Percentiles rank a stretch among this genome's conserved stretches.
Evolutionary conservation across 163 green algal genomes (phyloP).

Genomic region (Scenedesmus sp.): DNA sequence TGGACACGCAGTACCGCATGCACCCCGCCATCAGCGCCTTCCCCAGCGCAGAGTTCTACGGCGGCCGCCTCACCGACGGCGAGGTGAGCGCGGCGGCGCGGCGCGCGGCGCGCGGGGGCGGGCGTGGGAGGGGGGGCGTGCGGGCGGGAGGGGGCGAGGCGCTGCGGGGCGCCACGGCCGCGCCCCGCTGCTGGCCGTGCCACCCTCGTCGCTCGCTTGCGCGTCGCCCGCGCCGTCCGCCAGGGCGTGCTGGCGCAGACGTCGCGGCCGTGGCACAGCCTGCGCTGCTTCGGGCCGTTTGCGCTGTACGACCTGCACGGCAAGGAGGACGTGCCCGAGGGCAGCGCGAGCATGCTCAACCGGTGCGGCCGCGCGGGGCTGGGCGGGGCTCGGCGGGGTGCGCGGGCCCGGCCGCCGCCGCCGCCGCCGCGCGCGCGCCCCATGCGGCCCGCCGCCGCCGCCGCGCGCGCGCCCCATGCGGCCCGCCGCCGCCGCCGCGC

Average conservation of each 20-base stretch:
- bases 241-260: constrained; percentile 64
- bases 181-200: no score
- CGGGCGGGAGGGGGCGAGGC: no score
- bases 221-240: background rate
- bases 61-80: constrained; percentile 67
- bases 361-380: no score
- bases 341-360: constrained; percentile 76
- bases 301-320: constrained; percentile 82
- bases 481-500: no score
- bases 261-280: constrained; percentile 67
- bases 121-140: no score
- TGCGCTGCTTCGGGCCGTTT: constrained; percentile 77
- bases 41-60: constrained; percentile 90
- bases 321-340: constrained; percentile 62
- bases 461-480: no score
- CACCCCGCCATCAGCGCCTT: constrained; percentile 91
- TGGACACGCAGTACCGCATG: constrained; percentile 94
- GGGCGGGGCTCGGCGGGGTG: no score
- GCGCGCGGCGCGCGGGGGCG: no score
- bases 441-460: no score
- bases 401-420: no score
- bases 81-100: constrained; percentile 54
- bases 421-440: no score
- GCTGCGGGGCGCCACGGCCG: no score
- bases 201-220: background rate